These are phyloP conservation scores for Phytopythium chamaehyphon DNA, from an alignment of 352 stramenopile genomes.

Conservation along the genomic window DNA sequence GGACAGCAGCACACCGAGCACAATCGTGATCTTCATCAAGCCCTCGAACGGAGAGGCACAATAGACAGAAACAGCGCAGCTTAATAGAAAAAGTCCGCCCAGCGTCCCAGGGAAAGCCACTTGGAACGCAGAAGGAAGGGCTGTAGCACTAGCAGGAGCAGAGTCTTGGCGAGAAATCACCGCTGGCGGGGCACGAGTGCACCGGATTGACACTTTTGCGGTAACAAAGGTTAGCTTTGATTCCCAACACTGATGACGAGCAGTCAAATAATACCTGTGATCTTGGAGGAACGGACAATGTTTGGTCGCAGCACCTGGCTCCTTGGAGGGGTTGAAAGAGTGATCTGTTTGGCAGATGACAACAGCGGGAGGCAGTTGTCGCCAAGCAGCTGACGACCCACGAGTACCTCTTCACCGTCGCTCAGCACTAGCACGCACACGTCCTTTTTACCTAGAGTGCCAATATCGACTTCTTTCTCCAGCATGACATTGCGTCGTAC, in stretches of 20 bases:
- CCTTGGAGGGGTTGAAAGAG: constrained; percentile 44
- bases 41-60: constrained; percentile 68
- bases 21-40: constrained; percentile 84
- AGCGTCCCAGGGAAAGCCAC: constrained; percentile 64
- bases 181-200: constrained; percentile 25
- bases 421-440: constrained; percentile 66
- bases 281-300: constrained; percentile 50
- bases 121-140: constrained; percentile 49
- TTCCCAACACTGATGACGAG: too few relatives aligned
- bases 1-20: constrained; percentile 75
- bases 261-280: too few relatives aligned
- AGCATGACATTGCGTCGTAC: constrained; percentile 63
- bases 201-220: constrained; percentile 49
- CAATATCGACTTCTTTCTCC: constrained; percentile 44
- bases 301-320: constrained; percentile 45
- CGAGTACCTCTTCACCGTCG: constrained; percentile 68
- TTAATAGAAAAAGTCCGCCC: constrained; percentile 69
- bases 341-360: constrained; percentile 44
- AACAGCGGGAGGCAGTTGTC: constrained; percentile 30
- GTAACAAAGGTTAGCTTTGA: too few relatives aligned
- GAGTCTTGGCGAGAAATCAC: constrained; percentile 41
- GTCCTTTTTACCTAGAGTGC: constrained; percentile 48
- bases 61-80: constrained; percentile 70
- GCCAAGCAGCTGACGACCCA: constrained; percentile 48
- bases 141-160: constrained; percentile 28